Base-by-base conservation (phyloP, 2,329 filamentous ascomycete species). In the Hypoxylon sp. region DNA sequence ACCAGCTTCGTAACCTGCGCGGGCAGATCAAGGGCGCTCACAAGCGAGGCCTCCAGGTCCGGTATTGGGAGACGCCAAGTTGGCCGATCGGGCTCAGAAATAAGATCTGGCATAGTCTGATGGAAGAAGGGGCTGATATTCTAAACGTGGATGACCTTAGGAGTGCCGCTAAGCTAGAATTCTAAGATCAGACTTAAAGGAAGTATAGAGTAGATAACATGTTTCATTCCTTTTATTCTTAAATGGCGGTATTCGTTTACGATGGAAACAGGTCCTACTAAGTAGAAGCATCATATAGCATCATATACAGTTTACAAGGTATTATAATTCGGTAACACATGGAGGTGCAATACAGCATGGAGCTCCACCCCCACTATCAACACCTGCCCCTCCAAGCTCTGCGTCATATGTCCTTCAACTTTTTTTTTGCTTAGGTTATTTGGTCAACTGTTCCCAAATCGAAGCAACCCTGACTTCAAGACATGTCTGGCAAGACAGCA, bases 141-240 rank as follows among this genome's bases (percentile, higher is more conserved):
- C 66, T 89, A 48, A 88, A 87, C 69, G 83, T 83, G 4, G 86
- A 88, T 71, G 83, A 88, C 68, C 68, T 88, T 52, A 73, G 74
- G 53, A 80, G 74, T 1, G 81, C 77, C 15, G 74, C 75, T 11
- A 74, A 63, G 57, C 69, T 69, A 60, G 71, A 76, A 41, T 82
- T 79, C 78, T 70, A 62, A 62, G 38, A 5, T 4, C 11, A 15
- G 17, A 29, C 29, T 10, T 23, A 38, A 38, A 31, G 20, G n/a
- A n/a, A n/a, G n/a, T n/a, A n/a, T n/a, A n/a, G n/a, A n/a, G n/a
- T n/a, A n/a, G n/a, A n/a, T n/a, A n/a, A n/a, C n/a, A n/a, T n/a
- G n/a, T n/a, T n/a, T n/a, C n/a, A n/a, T n/a, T n/a, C n/a, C n/a
- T n/a, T n/a, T n/a, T n/a, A n/a, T n/a, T n/a, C n/a, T n/a, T n/a